Conservation (phyloP, 2,329 filamentous ascomycete species). For the Alternaria arborescens region DNA sequence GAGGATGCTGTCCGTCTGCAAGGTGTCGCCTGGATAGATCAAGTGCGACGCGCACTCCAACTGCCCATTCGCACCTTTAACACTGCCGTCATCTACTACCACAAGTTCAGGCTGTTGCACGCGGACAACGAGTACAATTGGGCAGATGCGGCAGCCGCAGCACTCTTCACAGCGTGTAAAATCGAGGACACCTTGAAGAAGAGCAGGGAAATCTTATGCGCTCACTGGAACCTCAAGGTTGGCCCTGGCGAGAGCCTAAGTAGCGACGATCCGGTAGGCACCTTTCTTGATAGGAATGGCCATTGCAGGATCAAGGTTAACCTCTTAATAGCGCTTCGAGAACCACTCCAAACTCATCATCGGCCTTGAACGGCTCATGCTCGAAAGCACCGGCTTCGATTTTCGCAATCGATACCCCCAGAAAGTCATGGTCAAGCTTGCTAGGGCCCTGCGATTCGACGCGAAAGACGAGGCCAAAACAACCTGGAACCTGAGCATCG, state of each 20-base stretch:
- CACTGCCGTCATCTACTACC: conserved; percentile 90
- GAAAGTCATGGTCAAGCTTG: conserved; percentile 81
- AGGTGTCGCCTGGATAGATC: conserved; percentile 89
- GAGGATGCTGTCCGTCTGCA: conserved; percentile 84
- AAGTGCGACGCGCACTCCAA: conserved; percentile 78
- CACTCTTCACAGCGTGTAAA: conserved; percentile 93
- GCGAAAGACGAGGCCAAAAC: conserved; percentile 67
- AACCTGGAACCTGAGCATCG: conserved; percentile 84
- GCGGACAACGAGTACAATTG: conserved; percentile 87
- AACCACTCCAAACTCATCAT: conserved; percentile 80
- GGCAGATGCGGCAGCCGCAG: conserved; percentile 83
- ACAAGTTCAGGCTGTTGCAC: conserved; percentile 88
- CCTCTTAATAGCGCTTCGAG: conserved; percentile 76
- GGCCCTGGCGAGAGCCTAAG: conserved; percentile 72
- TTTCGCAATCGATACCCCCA: conserved; percentile 91
- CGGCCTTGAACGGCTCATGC: conserved; percentile 87
- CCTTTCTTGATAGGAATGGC: neutral
- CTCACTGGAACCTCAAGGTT: conserved; percentile 84
- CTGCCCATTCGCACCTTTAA: conserved; percentile 91
- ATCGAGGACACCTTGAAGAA: conserved; percentile 98
- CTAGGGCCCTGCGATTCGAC: conserved; percentile 66
- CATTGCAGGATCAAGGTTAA: neutral
- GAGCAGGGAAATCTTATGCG: conserved; percentile 89
- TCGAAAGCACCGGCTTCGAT: conserved; percentile 93
- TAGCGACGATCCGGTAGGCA: conserved; percentile 79